Conservation (phyloP, 129 eudicot genomes). For the Tagetes erecta region DNA sequence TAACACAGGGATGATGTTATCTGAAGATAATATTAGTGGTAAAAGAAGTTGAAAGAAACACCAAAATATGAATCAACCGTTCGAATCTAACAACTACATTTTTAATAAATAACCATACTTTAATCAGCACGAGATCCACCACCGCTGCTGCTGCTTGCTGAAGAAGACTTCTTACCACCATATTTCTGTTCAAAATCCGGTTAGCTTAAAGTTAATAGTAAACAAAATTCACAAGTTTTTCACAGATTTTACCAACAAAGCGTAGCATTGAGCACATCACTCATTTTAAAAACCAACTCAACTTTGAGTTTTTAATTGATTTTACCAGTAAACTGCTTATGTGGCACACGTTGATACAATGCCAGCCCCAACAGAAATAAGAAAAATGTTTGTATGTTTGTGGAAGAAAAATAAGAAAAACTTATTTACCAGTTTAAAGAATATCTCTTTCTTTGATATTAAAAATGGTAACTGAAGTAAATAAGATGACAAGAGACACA, state of each 20-base stretch:
- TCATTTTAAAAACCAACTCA: neutral
- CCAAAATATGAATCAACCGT: constrained; percentile 21
- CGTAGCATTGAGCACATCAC: neutral
- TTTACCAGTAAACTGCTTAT: neutral
- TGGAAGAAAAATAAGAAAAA: neutral
- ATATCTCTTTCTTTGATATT: neutral
- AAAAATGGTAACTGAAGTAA: neutral
- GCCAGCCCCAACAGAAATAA: neutral
- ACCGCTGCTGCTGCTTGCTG: constrained; percentile 47
- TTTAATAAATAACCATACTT: constrained; percentile 18
- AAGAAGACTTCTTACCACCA: constrained; percentile 55
- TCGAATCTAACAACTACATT: constrained; percentile 18
- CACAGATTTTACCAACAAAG: neutral
- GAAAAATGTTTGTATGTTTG: neutral
- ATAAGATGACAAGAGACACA: neutral
- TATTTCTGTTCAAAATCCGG: constrained; percentile 45
- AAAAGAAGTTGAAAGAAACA: constrained; percentile 8
- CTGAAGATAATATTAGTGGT: constrained; percentile 21
- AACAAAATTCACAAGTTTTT: neutral
- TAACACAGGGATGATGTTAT: neutral
- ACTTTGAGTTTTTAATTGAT: neutral
- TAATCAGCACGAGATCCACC: constrained; percentile 49
- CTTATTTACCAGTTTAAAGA: neutral
- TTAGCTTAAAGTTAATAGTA: neutral
- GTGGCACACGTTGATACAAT: neutral